phyloP scores from a whole-genome alignment of 192 early-diverging fungal species.

The Backusella circina region DNA sequence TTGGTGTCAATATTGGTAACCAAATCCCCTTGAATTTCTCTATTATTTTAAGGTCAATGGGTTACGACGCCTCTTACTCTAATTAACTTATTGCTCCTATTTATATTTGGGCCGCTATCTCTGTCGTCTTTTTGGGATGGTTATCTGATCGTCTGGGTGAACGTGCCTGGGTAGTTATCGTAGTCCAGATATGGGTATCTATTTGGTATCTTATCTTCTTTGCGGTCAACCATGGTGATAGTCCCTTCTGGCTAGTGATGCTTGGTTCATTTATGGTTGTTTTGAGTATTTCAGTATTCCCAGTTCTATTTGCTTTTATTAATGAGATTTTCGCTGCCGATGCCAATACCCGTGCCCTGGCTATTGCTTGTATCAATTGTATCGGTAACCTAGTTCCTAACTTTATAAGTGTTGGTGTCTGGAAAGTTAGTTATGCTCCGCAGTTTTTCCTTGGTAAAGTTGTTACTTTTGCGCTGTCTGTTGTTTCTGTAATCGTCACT shows the following conservation, averaged over 20 bases:
- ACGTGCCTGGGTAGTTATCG: neutral
- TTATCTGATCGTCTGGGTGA: neutral
- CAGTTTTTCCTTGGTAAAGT: neutral
- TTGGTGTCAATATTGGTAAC: constrained; percentile 2
- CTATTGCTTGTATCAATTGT: constrained; percentile 1
- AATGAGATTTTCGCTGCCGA: neutral
- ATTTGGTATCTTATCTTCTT: constrained; percentile 5
- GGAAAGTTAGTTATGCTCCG: neutral
- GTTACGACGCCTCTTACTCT: neutral
- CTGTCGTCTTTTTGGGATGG: neutral
- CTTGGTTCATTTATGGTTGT: neutral
- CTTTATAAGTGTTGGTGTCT: neutral
- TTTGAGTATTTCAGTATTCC: neutral
- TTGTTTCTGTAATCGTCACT: neutral
- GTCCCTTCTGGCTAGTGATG: neutral
- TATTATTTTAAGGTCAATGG: constrained; percentile 3
- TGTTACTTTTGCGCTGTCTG: neutral
- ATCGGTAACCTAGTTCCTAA: neutral
- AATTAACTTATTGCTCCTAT: neutral
- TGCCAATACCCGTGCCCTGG: neutral
- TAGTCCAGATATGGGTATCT: neutral
- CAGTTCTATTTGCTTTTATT: neutral
- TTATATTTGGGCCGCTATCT: neutral
- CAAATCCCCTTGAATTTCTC: neutral
- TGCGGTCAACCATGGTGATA: neutral